Conservation (phyloP, 352 stramenopile genomes). For the Plasmopara halstedii region DNA sequence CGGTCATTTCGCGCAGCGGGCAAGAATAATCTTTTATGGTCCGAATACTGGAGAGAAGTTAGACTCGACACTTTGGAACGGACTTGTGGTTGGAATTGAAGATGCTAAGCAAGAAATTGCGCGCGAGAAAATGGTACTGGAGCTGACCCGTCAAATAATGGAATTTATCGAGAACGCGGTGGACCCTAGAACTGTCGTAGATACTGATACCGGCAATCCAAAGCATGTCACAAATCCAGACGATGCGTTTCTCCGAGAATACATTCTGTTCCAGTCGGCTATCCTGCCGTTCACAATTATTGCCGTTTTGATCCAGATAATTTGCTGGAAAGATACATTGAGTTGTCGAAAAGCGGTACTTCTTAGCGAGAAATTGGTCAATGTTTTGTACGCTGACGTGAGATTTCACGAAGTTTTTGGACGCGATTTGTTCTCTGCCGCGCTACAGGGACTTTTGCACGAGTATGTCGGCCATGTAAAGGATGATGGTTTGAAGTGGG, state of each 20-base stretch:
- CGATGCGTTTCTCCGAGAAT: slow-evolving; percentile 53
- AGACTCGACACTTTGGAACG: slow-evolving; percentile 36
- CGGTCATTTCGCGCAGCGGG: slow-evolving; percentile 49
- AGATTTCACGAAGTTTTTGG: slow-evolving; percentile 43
- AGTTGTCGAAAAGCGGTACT: slow-evolving; percentile 54
- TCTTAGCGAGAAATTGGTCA: slow-evolving; percentile 62
- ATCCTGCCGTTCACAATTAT: slow-evolving; percentile 43
- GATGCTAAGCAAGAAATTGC: slow-evolving; percentile 61
- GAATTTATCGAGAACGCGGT: slow-evolving; percentile 69
- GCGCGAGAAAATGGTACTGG: slow-evolving; percentile 65
- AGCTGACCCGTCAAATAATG: slow-evolving; percentile 55
- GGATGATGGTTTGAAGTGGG: slow-evolving; percentile 76
- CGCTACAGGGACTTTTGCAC: slow-evolving; percentile 43
- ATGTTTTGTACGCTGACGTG: slow-evolving; percentile 30
- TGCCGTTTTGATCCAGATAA: slow-evolving; percentile 43
- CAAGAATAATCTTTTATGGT: slow-evolving; percentile 31
- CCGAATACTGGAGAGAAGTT: slow-evolving; percentile 15
- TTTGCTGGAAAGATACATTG: slow-evolving; percentile 69
- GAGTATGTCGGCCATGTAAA: slow-evolving; percentile 61
- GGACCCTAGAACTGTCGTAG: slow-evolving; percentile 69
- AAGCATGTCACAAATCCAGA: slow-evolving; percentile 66
- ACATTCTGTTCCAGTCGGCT: slow-evolving; percentile 40
- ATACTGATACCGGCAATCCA: slow-evolving; percentile 55
- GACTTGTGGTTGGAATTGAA: slow-evolving; percentile 54
- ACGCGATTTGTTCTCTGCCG: slow-evolving; percentile 52